Base-by-base conservation (phyloP, 148 eudicot genomes). In the Nepenthes mirabilis region DNA sequence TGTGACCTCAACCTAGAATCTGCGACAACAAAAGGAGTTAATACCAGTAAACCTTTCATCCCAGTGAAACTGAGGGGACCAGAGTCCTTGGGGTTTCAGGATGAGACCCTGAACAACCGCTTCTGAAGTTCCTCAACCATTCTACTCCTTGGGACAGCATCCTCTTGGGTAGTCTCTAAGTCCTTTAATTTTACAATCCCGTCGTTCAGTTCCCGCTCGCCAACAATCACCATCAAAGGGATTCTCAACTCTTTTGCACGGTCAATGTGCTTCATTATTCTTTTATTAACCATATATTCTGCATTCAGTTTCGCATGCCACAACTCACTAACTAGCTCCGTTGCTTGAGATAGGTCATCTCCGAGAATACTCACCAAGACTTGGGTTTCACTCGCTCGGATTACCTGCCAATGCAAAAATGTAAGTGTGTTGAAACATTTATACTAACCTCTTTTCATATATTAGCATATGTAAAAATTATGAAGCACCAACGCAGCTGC, bases 351-450 rank as follows among this genome's bases (percentile, higher is more conserved):
- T 34, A 82, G 60, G 62, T 93, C 91, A 64, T 89, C 87, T 10
- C 79, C 85, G 48, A 93, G 59, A 52, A 93, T 55, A 73, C 85
- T 77, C 54, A 93, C 96, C 65, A 86, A 77, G 34, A 89, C 96
- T 70, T 93, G 84, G 65, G 99, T 93, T 75, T 93, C 89, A 47
- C 80, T 82, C 23, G 96, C 89, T 63, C 99, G 82, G 5, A 79
- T 70, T 52, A 70, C 80, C 99, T 93, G 74, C 59, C 62, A 74
- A 50, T 37, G 52, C 7, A 51, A 69, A 34, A 52, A 23, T 52
- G 14, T 9, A 51, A 11, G 32, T 52, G 8, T 32, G 55, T n/a
- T 52, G 55, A 7, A 5, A 52, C 0, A 52, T 5, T 52, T 32
- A 50, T 50, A 1, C 53, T 11, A 10, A 6, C 2, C 2, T 8